Percentiles rank a stretch among this genome's conserved stretches.
These are phyloP conservation scores for Helotiales sp. DNA, from an alignment of 2,329 filamentous ascomycete genomes.

Conservation along the genomic window DNA sequence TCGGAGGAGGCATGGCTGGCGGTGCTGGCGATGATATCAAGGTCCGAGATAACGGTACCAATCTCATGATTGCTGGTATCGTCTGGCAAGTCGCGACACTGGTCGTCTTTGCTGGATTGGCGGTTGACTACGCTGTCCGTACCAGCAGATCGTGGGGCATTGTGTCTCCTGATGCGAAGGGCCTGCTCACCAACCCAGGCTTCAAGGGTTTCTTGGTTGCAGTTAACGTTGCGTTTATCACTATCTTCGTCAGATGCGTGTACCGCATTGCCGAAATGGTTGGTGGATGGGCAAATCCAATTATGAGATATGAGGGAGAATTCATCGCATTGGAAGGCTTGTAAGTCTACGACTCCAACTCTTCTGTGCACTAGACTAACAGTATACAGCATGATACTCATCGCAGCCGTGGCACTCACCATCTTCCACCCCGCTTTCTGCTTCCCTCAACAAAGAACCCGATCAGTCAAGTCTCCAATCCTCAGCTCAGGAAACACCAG, in stretches of 20 bases:
- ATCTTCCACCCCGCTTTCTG: slow-evolving; percentile 43
- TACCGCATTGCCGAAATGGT: slow-evolving; percentile 57
- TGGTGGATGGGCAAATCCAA: slow-evolving; percentile 61
- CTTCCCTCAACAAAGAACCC: slow-evolving; percentile 13
- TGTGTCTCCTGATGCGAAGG: slow-evolving; percentile 13
- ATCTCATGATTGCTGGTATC: slow-evolving; percentile 42
- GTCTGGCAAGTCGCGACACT: slow-evolving; percentile 40
- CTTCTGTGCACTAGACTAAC: not conserved
- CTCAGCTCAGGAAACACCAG: not conserved
- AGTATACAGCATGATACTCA: slow-evolving; percentile 41
- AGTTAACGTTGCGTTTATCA: slow-evolving; percentile 16
- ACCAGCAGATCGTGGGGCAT: slow-evolving; percentile 17
- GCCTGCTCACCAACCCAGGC: slow-evolving; percentile 3
- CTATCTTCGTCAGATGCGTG: slow-evolving; percentile 25
- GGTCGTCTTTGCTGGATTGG: slow-evolving; percentile 42
- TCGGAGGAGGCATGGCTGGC: slow-evolving; percentile 53
- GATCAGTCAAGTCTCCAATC: not conserved
- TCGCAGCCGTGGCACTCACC: slow-evolving; percentile 47
- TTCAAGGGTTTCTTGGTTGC: slow-evolving; percentile 24
- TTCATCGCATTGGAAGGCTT: slow-evolving; percentile 60
- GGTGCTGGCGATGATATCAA: slow-evolving; percentile 13
- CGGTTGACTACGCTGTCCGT: slow-evolving; percentile 50
- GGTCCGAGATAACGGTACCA: slow-evolving; percentile 23
- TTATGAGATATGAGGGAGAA: slow-evolving; percentile 62
- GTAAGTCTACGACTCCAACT: slow-evolving; percentile 33